Conservation (phyloP, 2,329 filamentous ascomycete genomes). For the Chalara sp. region DNA sequence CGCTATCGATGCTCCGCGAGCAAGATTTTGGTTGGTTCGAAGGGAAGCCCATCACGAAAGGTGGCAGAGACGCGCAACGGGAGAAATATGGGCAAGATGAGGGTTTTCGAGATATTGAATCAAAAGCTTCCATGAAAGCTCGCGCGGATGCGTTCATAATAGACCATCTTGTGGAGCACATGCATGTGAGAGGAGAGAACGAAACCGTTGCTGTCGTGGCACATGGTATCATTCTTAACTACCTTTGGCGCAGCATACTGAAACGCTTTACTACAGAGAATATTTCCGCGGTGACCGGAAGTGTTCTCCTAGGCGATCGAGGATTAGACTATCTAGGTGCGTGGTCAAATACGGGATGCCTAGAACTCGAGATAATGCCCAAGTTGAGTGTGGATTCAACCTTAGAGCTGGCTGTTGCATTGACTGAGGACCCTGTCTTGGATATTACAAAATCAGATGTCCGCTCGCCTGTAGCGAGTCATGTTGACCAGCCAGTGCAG, state of each 20-base stretch:
- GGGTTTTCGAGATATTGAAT: constrained; percentile 54
- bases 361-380: constrained; percentile 21
- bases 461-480: too few relatives aligned
- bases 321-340: constrained; percentile 42
- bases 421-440: not conserved
- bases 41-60: constrained; percentile 49
- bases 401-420: not conserved
- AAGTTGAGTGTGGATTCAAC: constrained; percentile 2
- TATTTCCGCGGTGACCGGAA: constrained; percentile 30
- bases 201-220: constrained; percentile 62
- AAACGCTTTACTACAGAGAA: constrained; percentile 37
- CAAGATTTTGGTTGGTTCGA: constrained; percentile 69
- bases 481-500: not conserved
- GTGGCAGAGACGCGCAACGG: constrained; percentile 34
- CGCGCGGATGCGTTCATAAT: constrained; percentile 63
- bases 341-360: constrained; percentile 62
- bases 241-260: constrained; percentile 58
- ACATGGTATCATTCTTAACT: constrained; percentile 74
- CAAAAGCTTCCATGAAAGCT: constrained; percentile 55
- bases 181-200: constrained; percentile 25
- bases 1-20: constrained; percentile 51
- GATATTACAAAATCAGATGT: not conserved
- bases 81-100: constrained; percentile 33
- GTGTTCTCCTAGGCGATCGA: constrained; percentile 30
- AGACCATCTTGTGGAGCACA: constrained; percentile 51